Percentiles rank a stretch among this genome's conserved stretches.
phyloP scores from a whole-genome alignment of 768 basidiomycete genomes.

The Mycena vitilis region DNA sequence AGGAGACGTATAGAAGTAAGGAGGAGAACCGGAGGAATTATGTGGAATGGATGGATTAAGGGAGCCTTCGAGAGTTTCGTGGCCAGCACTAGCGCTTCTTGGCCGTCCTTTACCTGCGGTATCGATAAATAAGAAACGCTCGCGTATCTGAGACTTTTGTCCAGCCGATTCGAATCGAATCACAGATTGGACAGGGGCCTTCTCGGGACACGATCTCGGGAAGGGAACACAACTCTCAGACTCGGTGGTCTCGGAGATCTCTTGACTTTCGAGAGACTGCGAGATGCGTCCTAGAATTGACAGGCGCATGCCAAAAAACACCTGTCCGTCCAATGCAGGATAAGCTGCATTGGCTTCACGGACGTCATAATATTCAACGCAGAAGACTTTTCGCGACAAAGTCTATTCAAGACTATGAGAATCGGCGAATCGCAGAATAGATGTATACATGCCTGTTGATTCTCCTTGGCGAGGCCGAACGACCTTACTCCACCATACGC shows the following conservation, averaged over 20 bases:
- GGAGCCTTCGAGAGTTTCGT: conserved; percentile 36
- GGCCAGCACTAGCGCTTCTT: conserved; percentile 43
- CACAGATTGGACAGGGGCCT: conserved; percentile 11
- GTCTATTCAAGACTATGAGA: conserved; percentile 21
- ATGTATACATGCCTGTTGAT: conserved; percentile 18
- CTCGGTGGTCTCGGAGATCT: conserved; percentile 10
- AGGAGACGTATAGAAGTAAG: conserved; percentile 30
- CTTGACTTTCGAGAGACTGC: conserved; percentile 17
- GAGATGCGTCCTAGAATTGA: conserved; percentile 52
- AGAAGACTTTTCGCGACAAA: conserved; percentile 53
- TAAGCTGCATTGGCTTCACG: conserved; percentile 67
- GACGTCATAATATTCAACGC: conserved; percentile 76
- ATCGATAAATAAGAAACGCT: conserved; percentile 44
- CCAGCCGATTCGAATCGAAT: conserved; percentile 46
- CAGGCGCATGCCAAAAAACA: conserved; percentile 65
- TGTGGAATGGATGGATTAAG: conserved; percentile 24
- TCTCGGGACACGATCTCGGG: conserved; percentile 32
- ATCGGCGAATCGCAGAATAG: neutral
- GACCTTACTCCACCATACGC: conserved; percentile 31
- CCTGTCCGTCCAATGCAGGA: conserved; percentile 59
- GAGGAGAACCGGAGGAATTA: conserved; percentile 30
- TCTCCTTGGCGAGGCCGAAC: conserved; percentile 22
- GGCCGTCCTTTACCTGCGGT: conserved; percentile 40
- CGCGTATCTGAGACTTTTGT: conserved; percentile 49
- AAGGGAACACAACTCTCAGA: conserved; percentile 33